Percentiles rank a stretch among this genome's conserved stretches.
These are phyloP conservation scores for Microdochium trichocladiopsis DNA, from an alignment of 2,329 filamentous ascomycete species.

Conservation along the genomic window DNA sequence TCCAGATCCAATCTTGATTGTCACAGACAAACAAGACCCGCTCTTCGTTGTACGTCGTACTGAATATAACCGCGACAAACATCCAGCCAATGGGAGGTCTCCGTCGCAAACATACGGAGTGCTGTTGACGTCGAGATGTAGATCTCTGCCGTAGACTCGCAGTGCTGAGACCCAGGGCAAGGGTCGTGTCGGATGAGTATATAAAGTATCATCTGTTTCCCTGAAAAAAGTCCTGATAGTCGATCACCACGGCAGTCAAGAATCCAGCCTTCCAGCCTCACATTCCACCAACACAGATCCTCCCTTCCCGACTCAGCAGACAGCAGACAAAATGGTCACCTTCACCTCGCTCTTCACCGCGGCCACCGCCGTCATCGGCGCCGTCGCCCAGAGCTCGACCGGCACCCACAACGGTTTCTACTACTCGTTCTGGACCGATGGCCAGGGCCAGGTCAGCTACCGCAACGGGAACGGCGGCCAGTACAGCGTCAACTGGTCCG, in stretches of 20 bases:
- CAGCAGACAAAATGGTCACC: slow-evolving; percentile 27
- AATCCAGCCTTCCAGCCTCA: neutral
- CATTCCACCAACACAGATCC: neutral
- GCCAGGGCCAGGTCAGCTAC: slow-evolving; percentile 41
- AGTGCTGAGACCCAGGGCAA: too few species aligned
- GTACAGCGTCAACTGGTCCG: slow-evolving; percentile 43
- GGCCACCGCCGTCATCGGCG: slow-evolving; percentile 21
- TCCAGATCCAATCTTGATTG: neutral
- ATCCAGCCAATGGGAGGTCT: neutral
- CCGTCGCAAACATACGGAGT: neutral
- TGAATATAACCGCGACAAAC: neutral
- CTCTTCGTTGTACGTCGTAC: neutral
- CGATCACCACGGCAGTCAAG: too few species aligned
- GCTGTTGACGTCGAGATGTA: neutral
- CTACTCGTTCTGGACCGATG: slow-evolving; percentile 55
- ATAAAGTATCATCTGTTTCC: too few species aligned
- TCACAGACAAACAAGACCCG: neutral
- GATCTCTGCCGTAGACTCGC: neutral
- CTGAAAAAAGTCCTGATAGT: too few species aligned
- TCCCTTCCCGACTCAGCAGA: neutral
- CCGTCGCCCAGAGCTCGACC: slow-evolving; percentile 27
- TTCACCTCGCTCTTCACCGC: slow-evolving; percentile 30
- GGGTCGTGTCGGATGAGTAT: too few species aligned
- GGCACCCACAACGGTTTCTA: slow-evolving; percentile 51
- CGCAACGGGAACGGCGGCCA: slow-evolving; percentile 43